Conservation (phyloP, 345 rosid genomes). For the Microcos paniculata region DNA sequence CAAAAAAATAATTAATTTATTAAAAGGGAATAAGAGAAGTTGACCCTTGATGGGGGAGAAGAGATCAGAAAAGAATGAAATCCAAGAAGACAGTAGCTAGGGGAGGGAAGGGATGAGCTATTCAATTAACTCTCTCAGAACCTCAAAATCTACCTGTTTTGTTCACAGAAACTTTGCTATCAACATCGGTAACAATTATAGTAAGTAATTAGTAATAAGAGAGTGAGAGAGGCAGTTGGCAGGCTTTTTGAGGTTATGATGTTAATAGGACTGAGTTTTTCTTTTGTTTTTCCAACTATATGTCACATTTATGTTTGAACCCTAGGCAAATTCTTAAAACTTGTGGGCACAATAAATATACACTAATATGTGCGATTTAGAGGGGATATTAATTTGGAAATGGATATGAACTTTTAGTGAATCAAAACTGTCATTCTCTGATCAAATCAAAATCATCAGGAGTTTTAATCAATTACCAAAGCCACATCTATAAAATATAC, state of each 20-base stretch:
- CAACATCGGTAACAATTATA: slow-evolving; percentile 36
- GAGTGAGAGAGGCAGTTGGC: slow-evolving; percentile 16
- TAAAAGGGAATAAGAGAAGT: neutral
- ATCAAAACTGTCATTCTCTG: slow-evolving; percentile 2
- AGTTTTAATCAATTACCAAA: neutral
- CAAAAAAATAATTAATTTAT: neutral
- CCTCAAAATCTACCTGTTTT: neutral
- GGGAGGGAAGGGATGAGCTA: neutral
- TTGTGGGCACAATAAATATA: neutral
- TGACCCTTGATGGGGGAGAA: neutral
- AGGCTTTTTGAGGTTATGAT: slow-evolving; percentile 23
- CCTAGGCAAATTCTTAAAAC: too few relatives aligned
- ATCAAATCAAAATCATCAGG: neutral
- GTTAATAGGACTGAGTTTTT: slow-evolving; percentile 22
- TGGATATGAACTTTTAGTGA: neutral
- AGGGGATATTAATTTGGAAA: too few relatives aligned
- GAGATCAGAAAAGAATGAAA: neutral
- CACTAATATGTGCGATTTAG: too few relatives aligned
- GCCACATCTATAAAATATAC: neutral
- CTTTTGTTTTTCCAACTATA: neutral
- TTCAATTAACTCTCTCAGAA: slow-evolving; percentile 14
- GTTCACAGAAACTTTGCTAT: slow-evolving; percentile 15
- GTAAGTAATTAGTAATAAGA: slow-evolving; percentile 16
- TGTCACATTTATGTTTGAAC: neutral
- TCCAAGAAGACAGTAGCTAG: neutral